Percentiles rank a stretch among this genome's conserved stretches.
Evolutionary conservation across 148 eudicot species (phyloP).

Genomic region (Bassia scoparia): DNA sequence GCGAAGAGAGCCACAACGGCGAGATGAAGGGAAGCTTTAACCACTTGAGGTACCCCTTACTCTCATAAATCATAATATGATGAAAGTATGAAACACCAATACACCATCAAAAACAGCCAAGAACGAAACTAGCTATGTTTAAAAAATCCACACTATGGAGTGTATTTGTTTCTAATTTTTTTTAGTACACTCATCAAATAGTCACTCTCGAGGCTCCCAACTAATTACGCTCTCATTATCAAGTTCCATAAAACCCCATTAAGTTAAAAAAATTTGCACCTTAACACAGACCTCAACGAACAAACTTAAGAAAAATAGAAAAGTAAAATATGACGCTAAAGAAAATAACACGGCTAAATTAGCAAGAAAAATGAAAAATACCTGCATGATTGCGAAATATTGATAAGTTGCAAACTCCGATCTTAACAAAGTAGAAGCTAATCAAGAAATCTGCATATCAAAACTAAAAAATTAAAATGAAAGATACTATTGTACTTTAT

Average conservation of each 20-base stretch:
- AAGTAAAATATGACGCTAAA: not conserved
- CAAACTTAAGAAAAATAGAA: not conserved
- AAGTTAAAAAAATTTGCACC: not conserved
- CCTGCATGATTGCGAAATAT: constrained; percentile 27
- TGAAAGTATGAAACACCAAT: not conserved
- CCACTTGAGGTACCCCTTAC: too few species aligned
- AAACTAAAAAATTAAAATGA: too few species aligned
- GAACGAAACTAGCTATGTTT: not conserved
- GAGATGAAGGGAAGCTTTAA: too few species aligned
- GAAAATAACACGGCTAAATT: not conserved
- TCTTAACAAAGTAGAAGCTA: not conserved
- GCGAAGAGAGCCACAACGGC: too few species aligned
- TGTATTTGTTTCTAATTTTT: too few species aligned
- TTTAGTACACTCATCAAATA: not conserved
- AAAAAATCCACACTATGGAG: not conserved
- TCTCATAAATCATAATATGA: too few species aligned
- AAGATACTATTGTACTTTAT: too few species aligned
- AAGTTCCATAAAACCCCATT: not conserved
- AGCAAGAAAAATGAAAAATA: not conserved
- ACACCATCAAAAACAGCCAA: not conserved
- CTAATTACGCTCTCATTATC: not conserved
- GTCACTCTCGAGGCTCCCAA: not conserved
- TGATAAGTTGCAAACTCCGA: constrained; percentile 8
- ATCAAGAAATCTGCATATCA: constrained; percentile 16
- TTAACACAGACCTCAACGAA: not conserved